Evolutionary conservation across 1,284 basidiomycete genomes (phyloP).

Genomic region (Phellinidium pouzarii): DNA sequence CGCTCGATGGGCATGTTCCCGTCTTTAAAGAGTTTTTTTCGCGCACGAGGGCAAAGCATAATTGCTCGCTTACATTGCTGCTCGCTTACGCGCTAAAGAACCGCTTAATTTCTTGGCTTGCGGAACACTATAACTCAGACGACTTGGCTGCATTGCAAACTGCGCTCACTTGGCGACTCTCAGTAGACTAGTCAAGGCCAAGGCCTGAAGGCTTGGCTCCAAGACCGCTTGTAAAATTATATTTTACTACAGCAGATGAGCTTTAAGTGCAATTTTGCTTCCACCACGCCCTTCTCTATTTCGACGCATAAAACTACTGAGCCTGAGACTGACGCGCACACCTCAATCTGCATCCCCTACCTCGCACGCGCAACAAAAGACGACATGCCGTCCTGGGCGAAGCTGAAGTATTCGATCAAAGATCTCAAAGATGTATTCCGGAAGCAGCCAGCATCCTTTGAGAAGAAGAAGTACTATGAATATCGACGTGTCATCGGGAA

Average conservation of each 20-base stretch:
- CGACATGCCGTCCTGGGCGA: constrained; percentile 11
- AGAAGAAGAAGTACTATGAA: constrained; percentile 78
- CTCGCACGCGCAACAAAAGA: neutral
- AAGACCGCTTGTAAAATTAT: neutral
- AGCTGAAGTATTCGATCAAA: constrained; percentile 10
- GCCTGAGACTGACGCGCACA: neutral
- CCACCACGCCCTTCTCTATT: neutral
- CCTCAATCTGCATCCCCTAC: neutral
- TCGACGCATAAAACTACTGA: neutral
- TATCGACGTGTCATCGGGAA: constrained; percentile 68
- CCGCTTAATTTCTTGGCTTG: neutral
- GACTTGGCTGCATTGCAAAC: no score
- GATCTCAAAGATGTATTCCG: constrained; percentile 11
- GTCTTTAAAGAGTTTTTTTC: no score
- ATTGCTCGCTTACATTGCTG: neutral
- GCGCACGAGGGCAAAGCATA: no score
- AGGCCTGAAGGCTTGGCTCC: neutral
- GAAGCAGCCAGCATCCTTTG: constrained; percentile 73
- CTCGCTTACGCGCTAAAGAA: neutral
- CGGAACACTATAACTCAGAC: no score
- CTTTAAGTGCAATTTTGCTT: neutral
- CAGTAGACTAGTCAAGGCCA: neutral
- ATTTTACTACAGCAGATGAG: neutral
- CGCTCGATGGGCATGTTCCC: neutral
- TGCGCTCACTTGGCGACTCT: neutral